phyloP scores from a whole-genome alignment of 176 grass and related monocot genomes.

The Ananas comosus region DNA sequence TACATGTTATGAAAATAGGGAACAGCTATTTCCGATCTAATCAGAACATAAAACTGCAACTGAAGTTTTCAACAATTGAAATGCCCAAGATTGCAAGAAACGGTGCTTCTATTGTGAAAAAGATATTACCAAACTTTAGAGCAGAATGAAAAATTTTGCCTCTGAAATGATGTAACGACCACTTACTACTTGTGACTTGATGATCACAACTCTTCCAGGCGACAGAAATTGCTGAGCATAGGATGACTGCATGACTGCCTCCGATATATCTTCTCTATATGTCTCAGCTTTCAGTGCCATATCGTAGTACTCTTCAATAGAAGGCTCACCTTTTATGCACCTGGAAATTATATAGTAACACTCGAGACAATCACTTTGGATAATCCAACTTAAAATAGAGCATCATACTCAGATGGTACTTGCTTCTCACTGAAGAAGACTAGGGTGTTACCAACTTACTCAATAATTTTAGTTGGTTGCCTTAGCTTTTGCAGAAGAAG shows the following conservation, averaged over 20 bases:
- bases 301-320: conserved; percentile 84
- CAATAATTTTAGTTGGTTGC: conserved; percentile 61
- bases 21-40: background rate
- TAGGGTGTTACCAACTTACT: conserved; percentile 37
- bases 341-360: conserved; percentile 34
- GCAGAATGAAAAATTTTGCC: background rate
- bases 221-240: conserved; percentile 59
- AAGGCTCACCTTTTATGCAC: conserved; percentile 92
- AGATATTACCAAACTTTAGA: no score
- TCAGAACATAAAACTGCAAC: no score
- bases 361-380: background rate
- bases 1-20: background rate
- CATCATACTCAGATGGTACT: no score
- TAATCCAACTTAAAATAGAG: no score
- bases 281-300: conserved; percentile 58
- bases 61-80: no score
- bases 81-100: no score
- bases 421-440: background rate
- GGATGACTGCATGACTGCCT: conserved; percentile 55
- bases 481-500: conserved; percentile 71
- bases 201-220: conserved; percentile 68
- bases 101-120: no score
- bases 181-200: conserved; percentile 85
- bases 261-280: conserved; percentile 49
- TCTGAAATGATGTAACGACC: no score